These are phyloP conservation scores for Phialocephala sp. DNA, from an alignment of 2,329 filamentous ascomycete genomes.

Conservation along the genomic window DNA sequence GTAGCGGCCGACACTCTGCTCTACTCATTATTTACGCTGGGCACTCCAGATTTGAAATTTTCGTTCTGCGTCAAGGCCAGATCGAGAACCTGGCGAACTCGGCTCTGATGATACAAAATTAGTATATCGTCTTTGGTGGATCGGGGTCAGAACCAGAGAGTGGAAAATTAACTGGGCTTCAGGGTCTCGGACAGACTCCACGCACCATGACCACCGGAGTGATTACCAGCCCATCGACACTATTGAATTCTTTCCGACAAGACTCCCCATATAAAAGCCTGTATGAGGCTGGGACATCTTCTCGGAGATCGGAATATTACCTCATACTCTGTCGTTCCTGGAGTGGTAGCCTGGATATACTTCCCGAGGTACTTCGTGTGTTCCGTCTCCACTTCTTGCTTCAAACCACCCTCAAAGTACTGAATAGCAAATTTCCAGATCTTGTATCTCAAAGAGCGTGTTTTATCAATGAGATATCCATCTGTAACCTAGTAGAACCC, in stretches of 20 bases:
- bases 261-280: background rate
- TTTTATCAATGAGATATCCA: background rate
- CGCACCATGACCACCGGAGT: background rate
- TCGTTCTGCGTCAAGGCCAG: background rate
- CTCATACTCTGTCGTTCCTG: background rate
- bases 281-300: background rate
- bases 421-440: background rate
- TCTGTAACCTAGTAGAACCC: background rate
- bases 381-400: background rate
- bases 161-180: background rate
- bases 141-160: background rate
- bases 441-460: background rate
- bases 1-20: background rate
- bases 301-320: background rate
- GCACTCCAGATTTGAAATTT: slow-evolving; percentile 9
- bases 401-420: background rate
- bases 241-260: too few relatives aligned
- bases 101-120: background rate
- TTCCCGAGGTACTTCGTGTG: background rate
- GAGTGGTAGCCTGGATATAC: background rate
- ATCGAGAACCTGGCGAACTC: too few relatives aligned
- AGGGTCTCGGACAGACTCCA: background rate
- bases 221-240: background rate
- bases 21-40: background rate
- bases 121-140: background rate